phyloP scores from a whole-genome alignment of 305 asterid species.

The Caryopteris hybrid region DNA sequence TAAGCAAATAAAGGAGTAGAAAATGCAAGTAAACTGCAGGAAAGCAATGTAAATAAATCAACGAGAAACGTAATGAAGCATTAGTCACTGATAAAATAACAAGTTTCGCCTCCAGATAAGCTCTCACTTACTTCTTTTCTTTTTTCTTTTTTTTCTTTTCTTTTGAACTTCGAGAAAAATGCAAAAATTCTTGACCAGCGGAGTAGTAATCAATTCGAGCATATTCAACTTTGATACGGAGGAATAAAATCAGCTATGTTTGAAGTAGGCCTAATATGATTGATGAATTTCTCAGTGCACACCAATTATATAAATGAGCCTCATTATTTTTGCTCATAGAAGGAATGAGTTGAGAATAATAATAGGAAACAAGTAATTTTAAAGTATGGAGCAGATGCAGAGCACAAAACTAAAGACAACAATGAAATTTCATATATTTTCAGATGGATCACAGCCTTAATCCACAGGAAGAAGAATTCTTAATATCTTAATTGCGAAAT shows the following conservation, averaged over 20 bases:
- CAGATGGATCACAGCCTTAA: background rate
- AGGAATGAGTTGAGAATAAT: background rate
- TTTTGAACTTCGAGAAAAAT: background rate
- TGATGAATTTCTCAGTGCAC: background rate
- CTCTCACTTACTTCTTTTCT: too few species aligned
- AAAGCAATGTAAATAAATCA: background rate
- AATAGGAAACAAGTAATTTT: background rate
- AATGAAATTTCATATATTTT: background rate
- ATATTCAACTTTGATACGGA: background rate
- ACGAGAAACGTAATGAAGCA: background rate
- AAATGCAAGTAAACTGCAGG: constrained; percentile 7
- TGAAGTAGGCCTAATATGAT: background rate
- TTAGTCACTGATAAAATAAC: background rate
- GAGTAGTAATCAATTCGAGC: background rate
- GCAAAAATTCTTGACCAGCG: background rate
- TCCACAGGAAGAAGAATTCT: background rate
- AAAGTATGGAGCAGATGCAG: background rate
- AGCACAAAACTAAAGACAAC: background rate
- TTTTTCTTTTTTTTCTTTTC: too few species aligned
- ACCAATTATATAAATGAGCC: background rate
- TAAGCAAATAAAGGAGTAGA: background rate
- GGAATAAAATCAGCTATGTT: background rate
- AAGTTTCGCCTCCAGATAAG: background rate
- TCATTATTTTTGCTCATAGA: background rate
- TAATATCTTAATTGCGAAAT: background rate